Evolutionary conservation across 768 basidiomycete genomes (phyloP), one percentile per base, ranked within the genome.

Genomic region (Albatrellus ellisii): DNA sequence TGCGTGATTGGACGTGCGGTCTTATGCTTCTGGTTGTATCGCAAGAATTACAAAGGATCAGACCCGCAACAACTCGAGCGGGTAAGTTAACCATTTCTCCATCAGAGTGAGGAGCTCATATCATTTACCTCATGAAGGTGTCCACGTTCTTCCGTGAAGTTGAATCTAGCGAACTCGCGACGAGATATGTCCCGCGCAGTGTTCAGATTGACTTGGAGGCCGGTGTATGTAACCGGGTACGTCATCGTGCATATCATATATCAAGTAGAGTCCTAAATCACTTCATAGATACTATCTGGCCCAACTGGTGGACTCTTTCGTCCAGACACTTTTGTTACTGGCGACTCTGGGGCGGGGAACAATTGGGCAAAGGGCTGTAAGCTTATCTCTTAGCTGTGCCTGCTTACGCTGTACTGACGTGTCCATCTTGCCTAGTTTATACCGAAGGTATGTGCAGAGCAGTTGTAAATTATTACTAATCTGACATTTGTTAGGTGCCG

Each of bases 301-400:
- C 60, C 70, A 2, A 61, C 85, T 28, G 90, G 90, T 2, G 52
- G 56, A 6, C 67, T 98, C 5, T 95, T 91, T 64, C 73, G 79
- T 37, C 92, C 92, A 2, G 89, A 91, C 56, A 94, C 87, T 2
- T 94, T 72, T 56, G 57, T 91, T 36, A 72, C 73, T 27, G 70
- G 76, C 5, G 60, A 70, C 33, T 63, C 65, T 44, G 71, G 76
- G 38, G 79, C 90, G 1, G 91, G 90, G 14, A 95, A 97, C 54
- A 94, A 92, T 49, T 95, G 88, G 85, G 90, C 89, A 12, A 94
- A 95, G 64, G 88, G 86, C 70, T 86, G 85, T 86, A 52, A 62
- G 80, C 62, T n/a, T 28, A n/a, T 46, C 8, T 24, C 20, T n/a
- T 36, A 20, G 20, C 12, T 43, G 15, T 44, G 26, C 36, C 36